Evolutionary conservation across 805 yeast species (phyloP).

Genomic region (Candida fluviatilis): DNA sequence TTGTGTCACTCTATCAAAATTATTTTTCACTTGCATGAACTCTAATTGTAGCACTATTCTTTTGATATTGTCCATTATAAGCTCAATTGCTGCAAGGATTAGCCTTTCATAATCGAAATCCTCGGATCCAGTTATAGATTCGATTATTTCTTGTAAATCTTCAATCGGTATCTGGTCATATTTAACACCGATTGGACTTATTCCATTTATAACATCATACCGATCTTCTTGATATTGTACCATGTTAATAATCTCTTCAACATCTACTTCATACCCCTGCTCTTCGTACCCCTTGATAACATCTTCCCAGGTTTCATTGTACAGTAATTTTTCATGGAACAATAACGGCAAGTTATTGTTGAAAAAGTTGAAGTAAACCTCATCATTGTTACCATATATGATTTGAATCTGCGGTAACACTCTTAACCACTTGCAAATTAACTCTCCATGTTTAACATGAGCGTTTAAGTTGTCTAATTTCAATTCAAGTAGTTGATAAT

Average conservation of each 20-base stretch:
- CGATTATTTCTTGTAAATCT: constrained; percentile 1
- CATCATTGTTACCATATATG: constrained; percentile 6
- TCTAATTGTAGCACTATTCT: not conserved
- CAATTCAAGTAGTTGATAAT: constrained; percentile 8
- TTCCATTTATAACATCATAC: constrained; percentile 22
- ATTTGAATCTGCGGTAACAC: constrained; percentile 25
- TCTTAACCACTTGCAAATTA: constrained; percentile 25
- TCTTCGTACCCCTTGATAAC: constrained; percentile 12
- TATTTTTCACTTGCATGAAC: not conserved
- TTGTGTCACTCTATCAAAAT: constrained; percentile 6
- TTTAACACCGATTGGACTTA: constrained; percentile 19
- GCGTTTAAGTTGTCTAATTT: constrained; percentile 2
- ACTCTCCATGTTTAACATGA: constrained; percentile 1
- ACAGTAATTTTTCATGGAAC: constrained; percentile 60
- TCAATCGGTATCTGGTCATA: constrained; percentile 2
- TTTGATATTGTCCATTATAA: constrained; percentile 2
- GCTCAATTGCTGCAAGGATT: constrained; percentile 1
- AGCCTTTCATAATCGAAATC: constrained; percentile 2
- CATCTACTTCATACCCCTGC: constrained; percentile 20
- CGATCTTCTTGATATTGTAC: constrained; percentile 22
- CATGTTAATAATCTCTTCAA: constrained; percentile 19
- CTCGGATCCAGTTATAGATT: not conserved
- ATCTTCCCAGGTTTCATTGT: constrained; percentile 52
- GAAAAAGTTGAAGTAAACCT: constrained; percentile 14
- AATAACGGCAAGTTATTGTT: constrained; percentile 15